phyloP scores from a whole-genome alignment of 2,329 filamentous ascomycete species.

The Aulographum hederae region DNA sequence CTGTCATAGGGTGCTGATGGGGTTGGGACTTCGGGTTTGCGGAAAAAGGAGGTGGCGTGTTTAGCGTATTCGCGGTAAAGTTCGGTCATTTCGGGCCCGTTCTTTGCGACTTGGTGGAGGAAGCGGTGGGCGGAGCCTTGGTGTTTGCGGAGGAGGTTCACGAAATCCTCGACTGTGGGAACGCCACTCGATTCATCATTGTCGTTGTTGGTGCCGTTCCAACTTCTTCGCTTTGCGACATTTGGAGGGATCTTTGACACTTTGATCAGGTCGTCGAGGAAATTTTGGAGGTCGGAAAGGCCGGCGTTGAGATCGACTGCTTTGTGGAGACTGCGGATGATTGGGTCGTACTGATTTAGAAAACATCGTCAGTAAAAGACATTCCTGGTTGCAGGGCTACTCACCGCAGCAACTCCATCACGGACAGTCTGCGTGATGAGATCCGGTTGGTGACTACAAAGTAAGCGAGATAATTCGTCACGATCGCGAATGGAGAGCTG shows the following conservation, averaged over 20 bases:
- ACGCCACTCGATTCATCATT: constrained; percentile 5
- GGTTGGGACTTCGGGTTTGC: too few relatives aligned
- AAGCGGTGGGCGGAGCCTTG: constrained; percentile 47
- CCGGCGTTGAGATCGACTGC: constrained; percentile 53
- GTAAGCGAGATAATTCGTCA: constrained; percentile 45
- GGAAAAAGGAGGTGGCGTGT: constrained; percentile 38
- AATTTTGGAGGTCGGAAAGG: constrained; percentile 45
- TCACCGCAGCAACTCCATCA: constrained; percentile 45
- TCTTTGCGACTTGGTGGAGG: constrained; percentile 49
- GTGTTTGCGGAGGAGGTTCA: constrained; percentile 46
- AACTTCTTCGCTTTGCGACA: constrained; percentile 12
- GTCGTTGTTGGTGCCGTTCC: constrained; percentile 4
- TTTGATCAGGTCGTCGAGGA: constrained; percentile 54
- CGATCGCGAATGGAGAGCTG: constrained; percentile 56
- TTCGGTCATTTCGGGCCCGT: constrained; percentile 45
- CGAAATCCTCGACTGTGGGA: constrained; percentile 55
- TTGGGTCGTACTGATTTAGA: constrained; percentile 58
- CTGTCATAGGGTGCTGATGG: too few relatives aligned
- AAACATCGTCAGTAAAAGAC: too few relatives aligned
- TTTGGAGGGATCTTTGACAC: constrained; percentile 19
- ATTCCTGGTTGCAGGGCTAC: too few relatives aligned
- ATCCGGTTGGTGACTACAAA: constrained; percentile 54
- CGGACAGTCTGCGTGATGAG: constrained; percentile 50
- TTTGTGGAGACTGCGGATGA: constrained; percentile 55
- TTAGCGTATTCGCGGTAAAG: constrained; percentile 45